Evolutionary conservation across 2,329 filamentous ascomycete species (phyloP), one percentile per base, ranked within the genome.

Genomic region (Nannizzia gypsea): DNA sequence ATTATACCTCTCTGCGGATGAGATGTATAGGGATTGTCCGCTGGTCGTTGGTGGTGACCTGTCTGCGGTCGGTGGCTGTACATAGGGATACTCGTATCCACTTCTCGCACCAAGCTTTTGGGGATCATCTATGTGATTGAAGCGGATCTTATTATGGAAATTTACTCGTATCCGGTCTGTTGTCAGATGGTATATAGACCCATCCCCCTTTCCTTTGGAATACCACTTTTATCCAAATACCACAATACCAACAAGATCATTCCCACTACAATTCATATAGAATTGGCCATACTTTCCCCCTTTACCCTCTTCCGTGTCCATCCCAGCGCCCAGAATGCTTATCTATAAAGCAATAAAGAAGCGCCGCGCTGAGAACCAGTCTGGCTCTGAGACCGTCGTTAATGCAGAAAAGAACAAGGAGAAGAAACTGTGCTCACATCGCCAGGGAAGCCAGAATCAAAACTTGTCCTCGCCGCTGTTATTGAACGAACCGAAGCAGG

Each of bases 351-450:
- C 59, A 28, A 58, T 60, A 20, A 60, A 58, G 34, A 31, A 40
- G 26, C 58, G 46, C 13, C 57, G 52, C 17, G 55, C 57, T 34
- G 48, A 52, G 24, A 52, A 24, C 13, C 48, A 28, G 22, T 11
- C 48, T 13, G 2, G 22, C 4, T 5, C 48, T 52, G 48, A 52
- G 9, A 4, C 15, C 3, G 22, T 15, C 48, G 48, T 59, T 15
- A 59, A 62, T 24, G 55, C 59, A 9, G 22, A 42, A 15, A 57
- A 52, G 11, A 55, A 52, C 6, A 58, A 63, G 38, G 28, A 59
- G 22, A 61, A 59, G 50, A 54, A 60, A 26, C 56, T 57, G 52
- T 65, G 63, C 28, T 61, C 56, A 11, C 63, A 64, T 50, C 64
- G 64, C 56, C 58, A 57, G 28, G 56, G 26, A 24, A 52, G 24